These are phyloP conservation scores for Nicotiana undulata DNA, from an alignment of 257 asterid genomes.

Conservation along the genomic window DNA sequence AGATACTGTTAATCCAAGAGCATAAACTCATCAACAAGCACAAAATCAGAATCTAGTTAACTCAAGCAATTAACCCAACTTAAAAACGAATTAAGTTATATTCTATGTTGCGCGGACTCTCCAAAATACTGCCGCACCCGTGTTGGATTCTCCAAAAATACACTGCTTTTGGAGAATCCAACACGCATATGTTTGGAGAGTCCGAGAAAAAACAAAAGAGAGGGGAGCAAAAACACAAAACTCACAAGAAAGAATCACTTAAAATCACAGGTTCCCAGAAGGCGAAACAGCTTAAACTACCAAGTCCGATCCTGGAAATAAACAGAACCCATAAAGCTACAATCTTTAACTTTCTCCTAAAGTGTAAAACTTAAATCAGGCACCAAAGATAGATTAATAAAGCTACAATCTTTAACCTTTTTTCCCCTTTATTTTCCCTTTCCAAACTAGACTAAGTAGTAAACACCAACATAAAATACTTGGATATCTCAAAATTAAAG, in stretches of 20 bases:
- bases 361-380: slow-evolving; percentile 1
- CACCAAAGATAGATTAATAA: slow-evolving; percentile 31
- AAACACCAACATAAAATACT: too few species aligned
- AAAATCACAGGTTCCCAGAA: background rate
- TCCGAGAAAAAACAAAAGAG: background rate
- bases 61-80: background rate
- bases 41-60: background rate
- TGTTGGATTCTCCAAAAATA: too few species aligned
- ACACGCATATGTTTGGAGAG: too few species aligned
- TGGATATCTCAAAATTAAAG: too few species aligned
- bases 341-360: background rate
- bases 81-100: background rate
- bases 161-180: too few species aligned
- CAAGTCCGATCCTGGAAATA: slow-evolving; percentile 21
- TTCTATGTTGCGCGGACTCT: too few species aligned
- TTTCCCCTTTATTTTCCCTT: slow-evolving; percentile 10
- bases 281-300: background rate
- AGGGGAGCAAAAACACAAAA: background rate
- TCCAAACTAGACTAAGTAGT: too few species aligned
- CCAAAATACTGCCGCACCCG: too few species aligned
- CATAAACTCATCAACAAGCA: background rate
- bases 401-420: slow-evolving; percentile 6
- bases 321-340: slow-evolving; percentile 10
- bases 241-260: background rate
- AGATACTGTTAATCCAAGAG: background rate